Conservation (phyloP, 495 filamentous ascomycete genomes). For the Bryoglossum gracile region DNA sequence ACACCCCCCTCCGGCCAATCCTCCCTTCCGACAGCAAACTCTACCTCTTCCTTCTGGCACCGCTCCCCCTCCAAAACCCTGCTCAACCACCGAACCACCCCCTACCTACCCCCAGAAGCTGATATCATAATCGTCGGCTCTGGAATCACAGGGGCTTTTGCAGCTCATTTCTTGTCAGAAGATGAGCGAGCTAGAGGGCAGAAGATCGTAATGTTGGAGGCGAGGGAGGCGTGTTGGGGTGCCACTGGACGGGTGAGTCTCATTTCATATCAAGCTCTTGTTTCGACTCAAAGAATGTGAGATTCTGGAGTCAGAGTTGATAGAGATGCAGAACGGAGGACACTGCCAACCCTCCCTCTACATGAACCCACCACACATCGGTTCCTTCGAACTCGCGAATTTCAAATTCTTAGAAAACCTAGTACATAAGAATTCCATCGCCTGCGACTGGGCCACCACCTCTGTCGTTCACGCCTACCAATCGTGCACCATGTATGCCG, state of each 20-base stretch:
- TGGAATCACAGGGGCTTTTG: constrained; percentile 63
- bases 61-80: constrained; percentile 48
- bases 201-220: constrained; percentile 67
- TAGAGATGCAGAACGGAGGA: constrained; percentile 52
- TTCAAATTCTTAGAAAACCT: constrained; percentile 44
- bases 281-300: background rate
- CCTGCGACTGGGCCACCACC: constrained; percentile 53
- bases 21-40: constrained; percentile 43
- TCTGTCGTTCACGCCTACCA: constrained; percentile 49
- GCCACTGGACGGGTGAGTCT: constrained; percentile 63
- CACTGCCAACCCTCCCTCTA: constrained; percentile 64
- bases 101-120: constrained; percentile 51
- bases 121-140: constrained; percentile 64
- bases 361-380: constrained; percentile 39
- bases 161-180: constrained; percentile 54
- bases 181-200: constrained; percentile 29
- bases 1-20: constrained; percentile 25
- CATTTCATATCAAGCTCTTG: background rate
- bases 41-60: constrained; percentile 72
- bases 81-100: constrained; percentile 52
- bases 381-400: constrained; percentile 58
- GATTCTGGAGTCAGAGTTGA: background rate
- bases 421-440: constrained; percentile 43
- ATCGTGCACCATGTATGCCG: constrained; percentile 36
- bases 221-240: constrained; percentile 69